Evolutionary conservation across 1,284 basidiomycete genomes (phyloP).

Genomic region (Cryptococcus sp.): DNA sequence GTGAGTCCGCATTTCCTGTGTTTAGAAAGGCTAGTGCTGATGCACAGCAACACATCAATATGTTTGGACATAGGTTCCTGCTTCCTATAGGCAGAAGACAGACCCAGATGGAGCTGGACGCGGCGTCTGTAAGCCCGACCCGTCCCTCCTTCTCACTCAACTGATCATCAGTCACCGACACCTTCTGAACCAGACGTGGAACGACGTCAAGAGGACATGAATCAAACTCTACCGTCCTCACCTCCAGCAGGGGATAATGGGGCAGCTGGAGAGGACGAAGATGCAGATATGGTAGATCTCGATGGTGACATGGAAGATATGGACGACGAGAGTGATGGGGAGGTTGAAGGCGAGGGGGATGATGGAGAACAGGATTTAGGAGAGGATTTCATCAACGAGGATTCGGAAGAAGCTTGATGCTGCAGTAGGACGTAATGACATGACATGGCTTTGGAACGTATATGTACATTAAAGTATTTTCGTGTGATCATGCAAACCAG

Average conservation of each 20-base stretch:
- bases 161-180: slow-evolving; percentile 30
- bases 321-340: slow-evolving; percentile 17
- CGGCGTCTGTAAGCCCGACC: slow-evolving; percentile 30
- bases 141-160: not conserved
- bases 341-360: slow-evolving; percentile 2
- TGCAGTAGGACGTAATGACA: not conserved
- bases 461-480: not conserved
- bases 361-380: slow-evolving; percentile 12
- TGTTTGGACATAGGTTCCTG: slow-evolving; percentile 43
- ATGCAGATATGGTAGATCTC: slow-evolving; percentile 23
- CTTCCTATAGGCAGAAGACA: slow-evolving; percentile 37
- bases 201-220: slow-evolving; percentile 39
- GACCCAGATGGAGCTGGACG: slow-evolving; percentile 46
- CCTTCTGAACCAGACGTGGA: slow-evolving; percentile 38
- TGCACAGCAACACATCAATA: slow-evolving; percentile 24
- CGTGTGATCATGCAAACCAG: slow-evolving; percentile 61
- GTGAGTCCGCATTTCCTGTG: slow-evolving; percentile 12
- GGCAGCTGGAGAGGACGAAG: slow-evolving; percentile 15
- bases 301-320: slow-evolving; percentile 36
- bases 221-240: not conserved
- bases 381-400: not conserved
- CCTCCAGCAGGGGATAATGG: not conserved
- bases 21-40: not conserved
- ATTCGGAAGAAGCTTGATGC: not conserved
- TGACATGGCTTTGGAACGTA: not conserved